These are phyloP conservation scores for Neofusicoccum laricinum DNA, from an alignment of 2,329 filamentous ascomycete genomes.

Conservation along the genomic window DNA sequence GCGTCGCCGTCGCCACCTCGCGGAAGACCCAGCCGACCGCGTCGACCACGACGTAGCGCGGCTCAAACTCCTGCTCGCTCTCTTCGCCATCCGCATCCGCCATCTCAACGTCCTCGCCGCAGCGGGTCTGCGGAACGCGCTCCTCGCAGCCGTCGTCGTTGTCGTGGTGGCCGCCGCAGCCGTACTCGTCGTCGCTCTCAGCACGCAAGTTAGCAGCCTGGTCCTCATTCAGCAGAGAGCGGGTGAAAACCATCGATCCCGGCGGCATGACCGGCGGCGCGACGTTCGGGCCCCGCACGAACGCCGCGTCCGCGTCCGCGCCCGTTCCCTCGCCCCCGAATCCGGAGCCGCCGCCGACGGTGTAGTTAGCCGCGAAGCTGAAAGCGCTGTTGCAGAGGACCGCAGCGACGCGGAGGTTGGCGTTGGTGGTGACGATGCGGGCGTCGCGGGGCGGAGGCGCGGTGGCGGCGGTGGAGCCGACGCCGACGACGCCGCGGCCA, in stretches of 20 bases:
- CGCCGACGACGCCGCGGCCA: neutral
- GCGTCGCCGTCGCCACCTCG: neutral
- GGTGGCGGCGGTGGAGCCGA: neutral
- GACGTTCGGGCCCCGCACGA: neutral
- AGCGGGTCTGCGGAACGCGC: too few relatives aligned
- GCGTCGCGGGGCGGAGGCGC: too few relatives aligned
- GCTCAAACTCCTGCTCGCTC: neutral
- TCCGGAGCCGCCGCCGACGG: too few relatives aligned
- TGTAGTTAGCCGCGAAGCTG: too few relatives aligned
- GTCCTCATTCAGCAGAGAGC: too few relatives aligned
- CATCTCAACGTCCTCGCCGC: neutral
- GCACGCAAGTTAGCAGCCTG: too few relatives aligned
- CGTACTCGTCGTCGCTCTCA: too few relatives aligned
- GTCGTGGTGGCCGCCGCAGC: too few relatives aligned
- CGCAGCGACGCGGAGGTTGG: conserved; percentile 61
- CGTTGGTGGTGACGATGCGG: too few relatives aligned
- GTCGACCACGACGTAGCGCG: conserved; percentile 8
- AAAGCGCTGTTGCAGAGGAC: conserved; percentile 69
- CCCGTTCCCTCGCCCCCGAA: neutral
- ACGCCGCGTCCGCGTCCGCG: neutral
- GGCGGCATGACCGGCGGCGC: too few relatives aligned
- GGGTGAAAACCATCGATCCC: too few relatives aligned
- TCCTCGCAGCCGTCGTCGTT: neutral
- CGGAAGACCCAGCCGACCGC: conserved; percentile 2
- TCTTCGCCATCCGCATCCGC: neutral